These are phyloP conservation scores for Phytophthora syringae DNA, from an alignment of 352 stramenopile genomes.

Conservation along the genomic window DNA sequence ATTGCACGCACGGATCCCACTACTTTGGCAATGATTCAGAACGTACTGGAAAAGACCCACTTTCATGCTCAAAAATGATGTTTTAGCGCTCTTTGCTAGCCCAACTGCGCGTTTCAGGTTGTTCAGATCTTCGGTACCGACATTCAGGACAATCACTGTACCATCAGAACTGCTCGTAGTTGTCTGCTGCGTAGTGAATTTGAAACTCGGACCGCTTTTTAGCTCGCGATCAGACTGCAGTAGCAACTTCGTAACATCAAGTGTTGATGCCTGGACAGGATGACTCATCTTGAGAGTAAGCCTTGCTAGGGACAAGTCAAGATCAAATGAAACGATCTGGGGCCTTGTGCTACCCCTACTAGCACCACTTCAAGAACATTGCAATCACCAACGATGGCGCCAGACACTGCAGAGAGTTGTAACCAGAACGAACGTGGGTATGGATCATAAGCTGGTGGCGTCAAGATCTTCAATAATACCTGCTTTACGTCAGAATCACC, in stretches of 20 bases:
- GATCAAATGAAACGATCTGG: constrained; percentile 52
- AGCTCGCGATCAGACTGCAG: constrained; percentile 46
- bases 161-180: constrained; percentile 56
- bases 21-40: constrained; percentile 49
- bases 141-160: constrained; percentile 44
- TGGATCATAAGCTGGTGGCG: constrained; percentile 46
- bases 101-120: constrained; percentile 44
- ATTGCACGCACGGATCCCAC: constrained; percentile 37
- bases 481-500: constrained; percentile 44
- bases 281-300: constrained; percentile 46
- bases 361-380: constrained; percentile 52
- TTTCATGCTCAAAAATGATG: constrained; percentile 41
- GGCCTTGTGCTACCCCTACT: constrained; percentile 37
- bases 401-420: constrained; percentile 50
- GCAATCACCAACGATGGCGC: constrained; percentile 57
- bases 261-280: constrained; percentile 44
- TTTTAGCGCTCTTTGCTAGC: constrained; percentile 35
- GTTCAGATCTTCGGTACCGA: constrained; percentile 54
- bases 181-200: constrained; percentile 37
- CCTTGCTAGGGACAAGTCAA: constrained; percentile 54
- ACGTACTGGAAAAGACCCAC: constrained; percentile 56
- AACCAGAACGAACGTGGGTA: constrained; percentile 52
- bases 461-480: constrained; percentile 48
- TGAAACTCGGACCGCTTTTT: constrained; percentile 19
- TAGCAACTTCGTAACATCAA: constrained; percentile 53